Conservation (phyloP, 805 yeast species). For the Kazachstania bromeliacearum region DNA sequence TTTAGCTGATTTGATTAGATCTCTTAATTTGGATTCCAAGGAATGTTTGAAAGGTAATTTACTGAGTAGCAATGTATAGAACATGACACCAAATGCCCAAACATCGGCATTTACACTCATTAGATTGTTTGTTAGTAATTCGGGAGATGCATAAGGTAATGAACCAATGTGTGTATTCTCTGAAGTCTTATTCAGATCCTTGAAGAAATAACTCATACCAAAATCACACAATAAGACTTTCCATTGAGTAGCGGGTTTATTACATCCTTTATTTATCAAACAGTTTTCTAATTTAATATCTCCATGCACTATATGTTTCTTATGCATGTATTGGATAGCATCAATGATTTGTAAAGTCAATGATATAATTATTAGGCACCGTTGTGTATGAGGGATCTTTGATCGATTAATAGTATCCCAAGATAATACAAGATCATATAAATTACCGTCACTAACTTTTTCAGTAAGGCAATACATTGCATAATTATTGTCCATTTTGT, state of each 20-base stretch:
- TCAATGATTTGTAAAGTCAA: conserved; percentile 45
- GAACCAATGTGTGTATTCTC: conserved; percentile 62
- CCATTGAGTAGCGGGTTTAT: conserved; percentile 9
- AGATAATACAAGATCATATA: conserved; percentile 61
- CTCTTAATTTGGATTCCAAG: conserved; percentile 71
- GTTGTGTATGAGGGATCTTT: conserved; percentile 23
- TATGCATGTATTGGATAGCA: conserved; percentile 57
- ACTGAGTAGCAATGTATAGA: conserved; percentile 66
- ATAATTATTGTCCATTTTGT: conserved; percentile 46
- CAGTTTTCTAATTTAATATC: conserved; percentile 80
- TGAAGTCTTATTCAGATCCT: neutral
- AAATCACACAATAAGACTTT: conserved; percentile 68
- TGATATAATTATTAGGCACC: conserved; percentile 30
- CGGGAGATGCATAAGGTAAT: conserved; percentile 88
- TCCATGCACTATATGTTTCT: conserved; percentile 58
- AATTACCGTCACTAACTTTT: conserved; percentile 63
- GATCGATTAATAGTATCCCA: conserved; percentile 46
- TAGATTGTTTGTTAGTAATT: conserved; percentile 36
- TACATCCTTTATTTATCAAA: conserved; percentile 37
- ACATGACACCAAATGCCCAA: conserved; percentile 83
- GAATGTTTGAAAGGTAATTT: conserved; percentile 74
- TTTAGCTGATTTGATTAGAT: conserved; percentile 60
- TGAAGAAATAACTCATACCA: conserved; percentile 54
- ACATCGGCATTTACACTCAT: conserved; percentile 63
- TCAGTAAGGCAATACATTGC: conserved; percentile 68